Conservation (phyloP, 768 basidiomycete species). For the Roridomyces roridus region DNA sequence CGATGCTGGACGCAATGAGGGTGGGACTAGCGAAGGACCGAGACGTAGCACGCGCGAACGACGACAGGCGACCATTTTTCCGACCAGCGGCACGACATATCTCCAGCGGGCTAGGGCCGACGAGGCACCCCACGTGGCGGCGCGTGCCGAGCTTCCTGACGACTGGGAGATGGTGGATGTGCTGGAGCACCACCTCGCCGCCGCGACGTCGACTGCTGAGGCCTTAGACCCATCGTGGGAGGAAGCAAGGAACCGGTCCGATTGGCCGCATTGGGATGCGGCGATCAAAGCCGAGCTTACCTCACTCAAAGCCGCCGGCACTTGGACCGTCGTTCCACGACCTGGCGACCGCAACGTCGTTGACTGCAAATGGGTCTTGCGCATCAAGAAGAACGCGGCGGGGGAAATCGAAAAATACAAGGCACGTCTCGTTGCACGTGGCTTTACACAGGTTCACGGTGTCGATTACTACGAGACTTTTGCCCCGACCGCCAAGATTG, state of each 20-base stretch:
- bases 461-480: conserved; percentile 45
- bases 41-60: too few species aligned
- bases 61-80: too few species aligned
- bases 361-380: conserved; percentile 49
- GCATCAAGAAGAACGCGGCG: conserved; percentile 39
- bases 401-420: conserved; percentile 43
- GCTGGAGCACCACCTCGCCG: conserved; percentile 21
- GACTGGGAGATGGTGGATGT: background rate
- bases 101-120: background rate
- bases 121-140: background rate
- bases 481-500: conserved; percentile 34
- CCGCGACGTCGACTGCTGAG: conserved; percentile 25
- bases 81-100: too few species aligned
- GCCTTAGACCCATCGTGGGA: conserved; percentile 12
- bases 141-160: background rate
- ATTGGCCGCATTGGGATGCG: conserved; percentile 25
- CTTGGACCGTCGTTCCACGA: conserved; percentile 33
- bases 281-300: conserved; percentile 29
- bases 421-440: too few species aligned
- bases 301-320: conserved; percentile 39
- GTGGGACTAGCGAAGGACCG: too few species aligned
- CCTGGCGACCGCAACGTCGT: conserved; percentile 38
- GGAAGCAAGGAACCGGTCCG: conserved; percentile 31
- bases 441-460: conserved; percentile 44
- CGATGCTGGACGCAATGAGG: too few species aligned